Conservation (phyloP, 495 filamentous ascomycete genomes). For the Penicillium taxi region DNA sequence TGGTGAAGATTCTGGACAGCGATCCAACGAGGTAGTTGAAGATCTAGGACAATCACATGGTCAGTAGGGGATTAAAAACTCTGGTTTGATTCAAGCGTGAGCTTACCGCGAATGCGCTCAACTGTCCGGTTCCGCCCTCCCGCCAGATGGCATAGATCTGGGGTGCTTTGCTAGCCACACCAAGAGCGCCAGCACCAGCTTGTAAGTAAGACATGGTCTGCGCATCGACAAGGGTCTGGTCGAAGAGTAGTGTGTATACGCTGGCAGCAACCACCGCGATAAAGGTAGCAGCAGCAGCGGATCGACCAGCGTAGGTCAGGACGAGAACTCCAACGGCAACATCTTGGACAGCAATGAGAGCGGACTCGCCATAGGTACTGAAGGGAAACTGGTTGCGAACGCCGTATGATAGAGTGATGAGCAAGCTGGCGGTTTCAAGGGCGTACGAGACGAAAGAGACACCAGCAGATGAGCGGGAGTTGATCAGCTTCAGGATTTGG, state of each 20-base stretch:
- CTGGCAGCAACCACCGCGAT: constrained; percentile 63
- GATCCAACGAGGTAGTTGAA: constrained; percentile 95
- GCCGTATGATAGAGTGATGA: constrained; percentile 86
- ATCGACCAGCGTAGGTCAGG: constrained; percentile 63
- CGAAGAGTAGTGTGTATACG: constrained; percentile 60
- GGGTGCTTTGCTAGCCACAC: constrained; percentile 81
- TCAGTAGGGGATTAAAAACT: constrained; percentile 6
- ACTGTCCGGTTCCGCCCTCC: constrained; percentile 83
- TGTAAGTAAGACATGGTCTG: constrained; percentile 67
- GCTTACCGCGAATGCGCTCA: constrained; percentile 85
- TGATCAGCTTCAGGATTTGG: constrained; percentile 83
- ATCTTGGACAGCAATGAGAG: constrained; percentile 85
- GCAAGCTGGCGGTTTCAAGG: constrained; percentile 77
- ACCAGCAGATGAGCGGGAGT: constrained; percentile 68
- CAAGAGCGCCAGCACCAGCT: constrained; percentile 72
- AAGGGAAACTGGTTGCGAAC: constrained; percentile 84
- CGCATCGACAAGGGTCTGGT: constrained; percentile 56
- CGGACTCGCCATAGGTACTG: constrained; percentile 92
- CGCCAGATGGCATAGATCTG: constrained; percentile 81
- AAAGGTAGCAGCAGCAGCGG: constrained; percentile 58
- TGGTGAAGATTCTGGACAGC: constrained; percentile 91
- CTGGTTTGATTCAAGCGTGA: too few species aligned
- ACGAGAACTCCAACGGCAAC: constrained; percentile 78
- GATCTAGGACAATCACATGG: constrained; percentile 48
- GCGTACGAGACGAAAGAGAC: constrained; percentile 84